phyloP scores from a whole-genome alignment of 208 protist species.

The Leishmania braziliensis region DNA sequence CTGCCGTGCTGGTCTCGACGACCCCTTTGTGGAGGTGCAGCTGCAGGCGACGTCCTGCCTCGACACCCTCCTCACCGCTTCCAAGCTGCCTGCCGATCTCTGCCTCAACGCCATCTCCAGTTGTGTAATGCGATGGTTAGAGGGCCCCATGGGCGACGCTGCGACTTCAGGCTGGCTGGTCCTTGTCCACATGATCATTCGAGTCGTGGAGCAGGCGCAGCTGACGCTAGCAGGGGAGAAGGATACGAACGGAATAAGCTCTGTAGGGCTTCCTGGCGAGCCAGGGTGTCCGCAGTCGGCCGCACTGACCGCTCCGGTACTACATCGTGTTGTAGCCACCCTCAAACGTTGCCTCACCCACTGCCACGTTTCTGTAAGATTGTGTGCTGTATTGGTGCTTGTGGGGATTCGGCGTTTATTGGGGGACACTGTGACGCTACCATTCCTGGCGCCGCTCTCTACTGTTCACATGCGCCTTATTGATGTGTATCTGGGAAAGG shows the following conservation, averaged over 20 bases:
- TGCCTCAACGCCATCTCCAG: slow-evolving; percentile 46
- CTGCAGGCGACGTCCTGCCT: slow-evolving; percentile 47
- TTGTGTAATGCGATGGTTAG: slow-evolving; percentile 57
- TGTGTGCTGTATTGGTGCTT: slow-evolving; percentile 23
- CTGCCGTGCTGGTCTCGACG: slow-evolving; percentile 66
- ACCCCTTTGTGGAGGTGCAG: slow-evolving; percentile 78
- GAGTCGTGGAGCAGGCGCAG: slow-evolving; percentile 36
- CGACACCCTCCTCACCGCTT: slow-evolving; percentile 20
- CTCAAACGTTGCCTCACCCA: slow-evolving; percentile 42
- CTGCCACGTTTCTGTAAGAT: slow-evolving; percentile 49
- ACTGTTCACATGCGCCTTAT: slow-evolving; percentile 59
- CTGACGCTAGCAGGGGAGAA: background rate
- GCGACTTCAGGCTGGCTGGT: slow-evolving; percentile 58
- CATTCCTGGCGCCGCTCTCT: slow-evolving; percentile 50
- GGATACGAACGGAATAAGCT: background rate
- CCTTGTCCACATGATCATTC: slow-evolving; percentile 52
- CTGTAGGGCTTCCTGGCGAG: background rate
- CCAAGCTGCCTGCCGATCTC: slow-evolving; percentile 35
- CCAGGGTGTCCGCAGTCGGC: background rate
- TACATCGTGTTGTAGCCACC: slow-evolving; percentile 40
- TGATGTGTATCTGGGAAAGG: slow-evolving; percentile 49
- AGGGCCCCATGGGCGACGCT: slow-evolving; percentile 22
- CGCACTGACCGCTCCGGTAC: slow-evolving; percentile 36
- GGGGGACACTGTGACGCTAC: slow-evolving; percentile 30
- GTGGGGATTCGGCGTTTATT: slow-evolving; percentile 32